Evolutionary conservation across 495 filamentous ascomycete species (phyloP).

Genomic region (Annulohypoxylon nitens): DNA sequence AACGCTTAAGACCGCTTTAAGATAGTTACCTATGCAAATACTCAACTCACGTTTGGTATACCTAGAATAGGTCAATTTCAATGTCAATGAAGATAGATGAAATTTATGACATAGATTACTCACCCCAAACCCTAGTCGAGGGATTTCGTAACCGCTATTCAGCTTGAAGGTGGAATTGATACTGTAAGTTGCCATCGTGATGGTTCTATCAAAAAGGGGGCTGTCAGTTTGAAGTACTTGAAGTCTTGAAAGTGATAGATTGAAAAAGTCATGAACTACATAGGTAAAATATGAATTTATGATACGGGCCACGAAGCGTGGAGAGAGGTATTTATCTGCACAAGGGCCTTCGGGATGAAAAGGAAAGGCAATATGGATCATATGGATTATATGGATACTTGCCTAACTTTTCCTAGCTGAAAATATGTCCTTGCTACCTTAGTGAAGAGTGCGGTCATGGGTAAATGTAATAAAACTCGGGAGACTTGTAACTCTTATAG

Average conservation of each 20-base stretch:
- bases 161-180: constrained; percentile 76
- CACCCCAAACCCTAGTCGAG: constrained; percentile 79
- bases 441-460: neutral
- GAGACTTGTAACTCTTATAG: neutral
- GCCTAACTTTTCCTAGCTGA: constrained; percentile 3
- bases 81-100: constrained; percentile 1
- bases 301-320: neutral
- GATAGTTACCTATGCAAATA: neutral
- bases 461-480: neutral
- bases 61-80: constrained; percentile 57
- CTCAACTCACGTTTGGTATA: constrained; percentile 76
- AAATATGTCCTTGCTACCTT: neutral
- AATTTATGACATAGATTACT: constrained; percentile 45
- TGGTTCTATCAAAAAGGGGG: constrained; percentile 6
- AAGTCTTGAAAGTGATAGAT: too few species aligned
- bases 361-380: neutral
- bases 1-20: neutral
- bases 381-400: neutral
- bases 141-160: constrained; percentile 83
- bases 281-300: too few species aligned
- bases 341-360: neutral
- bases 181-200: constrained; percentile 67
- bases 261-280: neutral
- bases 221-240: constrained; percentile 11
- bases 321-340: neutral